Percentiles rank a stretch among this genome's conserved stretches.
These are phyloP conservation scores for Salicornia ramosissima DNA, from an alignment of 148 eudicot species.

Conservation along the genomic window DNA sequence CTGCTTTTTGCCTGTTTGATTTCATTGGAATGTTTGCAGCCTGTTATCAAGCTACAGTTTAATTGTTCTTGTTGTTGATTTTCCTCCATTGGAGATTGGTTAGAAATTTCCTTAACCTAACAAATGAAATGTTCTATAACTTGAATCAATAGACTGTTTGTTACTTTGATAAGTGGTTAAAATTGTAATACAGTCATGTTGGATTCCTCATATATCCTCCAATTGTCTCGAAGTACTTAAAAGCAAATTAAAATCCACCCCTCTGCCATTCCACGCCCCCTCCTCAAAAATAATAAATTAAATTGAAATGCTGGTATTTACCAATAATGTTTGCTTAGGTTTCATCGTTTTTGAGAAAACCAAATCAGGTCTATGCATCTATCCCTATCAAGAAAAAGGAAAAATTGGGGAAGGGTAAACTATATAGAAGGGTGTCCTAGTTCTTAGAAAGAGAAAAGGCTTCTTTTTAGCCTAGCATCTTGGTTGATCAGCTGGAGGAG, in stretches of 20 bases:
- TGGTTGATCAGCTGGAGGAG: slow-evolving; percentile 47
- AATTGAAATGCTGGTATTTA: slow-evolving; percentile 1
- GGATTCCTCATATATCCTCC: neutral
- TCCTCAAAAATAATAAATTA: neutral
- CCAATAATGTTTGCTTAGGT: neutral
- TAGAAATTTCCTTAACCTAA: neutral
- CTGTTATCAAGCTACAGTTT: neutral
- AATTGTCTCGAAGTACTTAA: neutral
- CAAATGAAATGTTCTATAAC: neutral
- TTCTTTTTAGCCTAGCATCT: slow-evolving; percentile 34
- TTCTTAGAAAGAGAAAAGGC: slow-evolving; percentile 5
- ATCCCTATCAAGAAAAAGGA: neutral
- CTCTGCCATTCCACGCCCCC: neutral
- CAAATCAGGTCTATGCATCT: neutral
- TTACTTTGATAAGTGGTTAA: neutral
- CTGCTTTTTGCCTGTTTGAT: slow-evolving; percentile 1
- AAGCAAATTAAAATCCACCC: neutral
- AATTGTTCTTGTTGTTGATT: neutral
- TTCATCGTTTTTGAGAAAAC: neutral
- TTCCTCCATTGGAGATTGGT: neutral
- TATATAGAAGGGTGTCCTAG: slow-evolving; percentile 7
- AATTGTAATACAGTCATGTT: slow-evolving; percentile 1
- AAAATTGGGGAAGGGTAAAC: neutral
- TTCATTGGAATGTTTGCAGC: neutral
- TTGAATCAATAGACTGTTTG: neutral